phyloP scores from a whole-genome alignment of 208 protist genomes.

The Entamoeba dispar region DNA sequence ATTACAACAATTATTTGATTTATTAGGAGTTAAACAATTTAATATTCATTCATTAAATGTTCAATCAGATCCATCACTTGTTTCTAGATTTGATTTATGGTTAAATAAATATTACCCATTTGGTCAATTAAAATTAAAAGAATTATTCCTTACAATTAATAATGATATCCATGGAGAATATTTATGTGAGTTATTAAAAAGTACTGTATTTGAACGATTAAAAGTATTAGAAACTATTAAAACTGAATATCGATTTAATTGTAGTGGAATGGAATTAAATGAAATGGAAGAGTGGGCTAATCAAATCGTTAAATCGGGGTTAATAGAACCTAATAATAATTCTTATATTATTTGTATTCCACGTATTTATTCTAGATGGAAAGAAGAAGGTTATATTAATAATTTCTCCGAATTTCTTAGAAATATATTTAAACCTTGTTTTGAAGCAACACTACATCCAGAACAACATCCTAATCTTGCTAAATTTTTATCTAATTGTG shows the following conservation, averaged over 20 bases:
- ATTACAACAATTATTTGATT: conserved; percentile 18
- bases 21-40: conserved; percentile 24
- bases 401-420: not conserved
- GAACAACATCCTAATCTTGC: conserved; percentile 68
- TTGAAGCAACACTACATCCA: conserved; percentile 78
- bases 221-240: not conserved
- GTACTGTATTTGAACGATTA: not conserved
- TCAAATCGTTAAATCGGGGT: not conserved
- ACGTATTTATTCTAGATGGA: not conserved
- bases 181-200: not conserved
- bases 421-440: conserved; percentile 82
- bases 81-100: conserved; percentile 22
- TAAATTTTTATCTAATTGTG: conserved; percentile 75
- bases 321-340: not conserved
- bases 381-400: not conserved
- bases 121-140: not conserved
- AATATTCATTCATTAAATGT: conserved; percentile 31
- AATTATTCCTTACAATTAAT: conserved; percentile 8
- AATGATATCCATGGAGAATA: conserved; percentile 9
- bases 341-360: conserved; percentile 18
- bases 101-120: not conserved
- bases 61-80: not conserved
- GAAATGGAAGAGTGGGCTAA: not conserved
- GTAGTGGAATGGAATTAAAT: not conserved
- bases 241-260: not conserved